These are phyloP conservation scores for Pichia insulana DNA, from an alignment of 805 yeast species.

Conservation along the genomic window DNA sequence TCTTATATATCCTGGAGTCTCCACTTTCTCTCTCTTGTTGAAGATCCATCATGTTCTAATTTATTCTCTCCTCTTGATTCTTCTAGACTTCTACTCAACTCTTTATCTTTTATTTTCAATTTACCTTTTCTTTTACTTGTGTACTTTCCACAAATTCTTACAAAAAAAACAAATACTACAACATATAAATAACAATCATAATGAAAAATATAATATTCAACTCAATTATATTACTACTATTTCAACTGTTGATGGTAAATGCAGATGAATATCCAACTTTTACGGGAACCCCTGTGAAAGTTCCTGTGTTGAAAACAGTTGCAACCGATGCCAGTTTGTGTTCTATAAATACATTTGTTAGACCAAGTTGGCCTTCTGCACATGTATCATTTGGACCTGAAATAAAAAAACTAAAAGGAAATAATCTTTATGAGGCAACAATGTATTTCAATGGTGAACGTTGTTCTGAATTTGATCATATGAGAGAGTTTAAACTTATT, in stretches of 20 bases:
- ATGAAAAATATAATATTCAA: no score
- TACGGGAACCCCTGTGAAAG: background rate
- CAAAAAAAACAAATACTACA: no score
- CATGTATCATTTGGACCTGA: conserved; percentile 6
- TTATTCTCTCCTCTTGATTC: no score
- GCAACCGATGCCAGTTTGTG: conserved; percentile 2
- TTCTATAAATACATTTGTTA: background rate
- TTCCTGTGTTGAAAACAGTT: background rate
- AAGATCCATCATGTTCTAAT: no score
- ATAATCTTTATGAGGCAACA: conserved; percentile 10
- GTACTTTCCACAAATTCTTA: no score
- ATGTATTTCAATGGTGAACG: conserved; percentile 10
- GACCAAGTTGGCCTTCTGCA: conserved; percentile 14
- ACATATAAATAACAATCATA: no score
- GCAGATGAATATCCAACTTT: background rate
- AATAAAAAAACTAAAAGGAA: conserved; percentile 3
- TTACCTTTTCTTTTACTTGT: no score
- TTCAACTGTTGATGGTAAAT: background rate
- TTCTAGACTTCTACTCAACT: no score
- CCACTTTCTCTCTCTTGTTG: no score
- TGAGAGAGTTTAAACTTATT: conserved; percentile 19
- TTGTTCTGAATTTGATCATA: conserved; percentile 8
- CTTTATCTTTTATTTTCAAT: no score
- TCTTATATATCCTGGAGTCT: no score
- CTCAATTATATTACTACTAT: background rate